Percentiles rank a stretch among this genome's conserved stretches.
phyloP scores from a whole-genome alignment of 1,284 basidiomycete genomes.

The Fomitiporia mediterranea region DNA sequence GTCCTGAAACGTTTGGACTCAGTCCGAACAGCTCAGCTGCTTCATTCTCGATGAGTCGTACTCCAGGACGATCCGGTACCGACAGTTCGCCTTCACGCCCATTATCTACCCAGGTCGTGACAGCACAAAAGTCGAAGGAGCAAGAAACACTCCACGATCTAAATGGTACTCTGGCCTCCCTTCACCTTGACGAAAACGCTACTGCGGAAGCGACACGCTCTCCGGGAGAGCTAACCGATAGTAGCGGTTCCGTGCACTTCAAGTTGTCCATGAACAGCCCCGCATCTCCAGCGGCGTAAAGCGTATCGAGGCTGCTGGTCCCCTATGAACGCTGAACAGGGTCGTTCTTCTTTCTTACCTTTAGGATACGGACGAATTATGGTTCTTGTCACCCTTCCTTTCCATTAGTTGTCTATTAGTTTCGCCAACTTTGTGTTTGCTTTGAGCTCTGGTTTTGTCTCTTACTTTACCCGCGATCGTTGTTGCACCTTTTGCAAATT shows the following conservation, averaged over 20 bases:
- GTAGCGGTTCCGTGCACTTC: constrained; percentile 14
- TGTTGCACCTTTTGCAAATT: not conserved
- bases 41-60: constrained; percentile 34
- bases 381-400: too few species aligned
- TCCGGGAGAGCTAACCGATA: constrained; percentile 10
- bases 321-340: not conserved
- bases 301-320: not conserved
- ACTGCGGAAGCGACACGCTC: not conserved
- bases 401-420: too few species aligned
- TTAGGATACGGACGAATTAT: not conserved
- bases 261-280: constrained; percentile 12
- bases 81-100: constrained; percentile 23
- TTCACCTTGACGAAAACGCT: constrained; percentile 46
- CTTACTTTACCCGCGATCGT: not conserved
- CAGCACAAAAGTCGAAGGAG: constrained; percentile 29
- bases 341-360: not conserved
- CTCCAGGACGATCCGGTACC: constrained; percentile 34
- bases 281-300: not conserved
- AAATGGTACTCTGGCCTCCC: constrained; percentile 70
- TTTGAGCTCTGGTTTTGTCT: constrained; percentile 3
- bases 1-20: constrained; percentile 14
- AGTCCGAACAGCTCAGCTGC: constrained; percentile 4
- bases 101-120: constrained; percentile 23
- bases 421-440: not conserved
- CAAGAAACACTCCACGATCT: constrained; percentile 59